phyloP scores from a whole-genome alignment of 129 eudicot genomes.

The Erigeron canadensis region DNA sequence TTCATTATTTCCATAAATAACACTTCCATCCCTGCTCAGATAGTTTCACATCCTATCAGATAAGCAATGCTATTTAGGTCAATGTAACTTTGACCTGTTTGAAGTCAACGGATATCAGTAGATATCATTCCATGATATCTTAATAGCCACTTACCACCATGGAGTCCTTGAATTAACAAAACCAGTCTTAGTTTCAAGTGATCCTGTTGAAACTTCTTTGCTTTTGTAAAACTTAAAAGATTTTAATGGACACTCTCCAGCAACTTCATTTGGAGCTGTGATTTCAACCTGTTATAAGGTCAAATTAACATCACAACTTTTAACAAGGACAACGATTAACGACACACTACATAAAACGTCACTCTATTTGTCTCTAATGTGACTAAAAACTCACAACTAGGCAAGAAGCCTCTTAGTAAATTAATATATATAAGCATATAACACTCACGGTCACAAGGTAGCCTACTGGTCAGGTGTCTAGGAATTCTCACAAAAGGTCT shows the following conservation, averaged over 20 bases:
- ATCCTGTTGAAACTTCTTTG: constrained; percentile 40
- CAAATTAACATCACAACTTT: no score
- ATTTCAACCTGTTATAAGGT: constrained; percentile 44
- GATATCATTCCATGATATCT: neutral
- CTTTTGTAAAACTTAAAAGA: constrained; percentile 47
- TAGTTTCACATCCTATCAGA: neutral
- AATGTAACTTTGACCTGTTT: neutral
- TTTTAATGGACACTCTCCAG: constrained; percentile 47
- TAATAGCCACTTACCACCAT: constrained; percentile 46
- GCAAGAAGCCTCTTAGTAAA: no score
- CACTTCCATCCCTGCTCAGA: constrained; percentile 61
- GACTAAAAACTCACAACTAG: no score
- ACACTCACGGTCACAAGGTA: no score
- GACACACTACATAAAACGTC: no score
- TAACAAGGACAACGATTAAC: no score
- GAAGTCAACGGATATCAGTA: neutral
- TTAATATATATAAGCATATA: no score
- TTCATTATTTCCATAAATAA: constrained; percentile 51
- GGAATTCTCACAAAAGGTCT: no score
- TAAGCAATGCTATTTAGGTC: neutral
- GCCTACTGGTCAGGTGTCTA: no score
- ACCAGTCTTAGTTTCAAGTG: constrained; percentile 31
- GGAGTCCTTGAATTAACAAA: constrained; percentile 52
- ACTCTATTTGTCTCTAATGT: no score
- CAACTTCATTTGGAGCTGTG: constrained; percentile 45